Evolutionary conservation across 495 filamentous ascomycete genomes (phyloP), one percentile per base, ranked within the genome.

Genomic region (Tuber borchii): DNA sequence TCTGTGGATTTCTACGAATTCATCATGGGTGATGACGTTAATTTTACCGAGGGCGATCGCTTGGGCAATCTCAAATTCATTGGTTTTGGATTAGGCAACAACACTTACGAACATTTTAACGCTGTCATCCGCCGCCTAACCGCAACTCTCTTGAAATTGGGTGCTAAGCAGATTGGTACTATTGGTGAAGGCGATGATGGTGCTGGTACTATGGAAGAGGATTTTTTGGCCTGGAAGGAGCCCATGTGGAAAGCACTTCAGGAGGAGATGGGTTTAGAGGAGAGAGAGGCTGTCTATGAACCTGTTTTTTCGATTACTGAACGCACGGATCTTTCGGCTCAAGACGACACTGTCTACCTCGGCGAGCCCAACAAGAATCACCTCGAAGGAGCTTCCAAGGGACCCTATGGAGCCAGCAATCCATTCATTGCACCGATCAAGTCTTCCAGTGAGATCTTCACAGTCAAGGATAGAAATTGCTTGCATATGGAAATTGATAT

Each of bases 31-130:
- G 93, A 97, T 22, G 92, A 93, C 73, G 87, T 91, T 22, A 84
- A 90, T 70, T 98, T 99, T 85, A 92, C 93, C 74, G 88, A 92
- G 78, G 90, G 90, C 74, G 78, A 51, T 22, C 65, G 70, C 20
- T 89, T 99, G 26, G 88, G 86, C 44, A 93, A 93, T 76, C 87
- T 99, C 81, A 95, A 94, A 83, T 99, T 93, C 82, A 92, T 99
- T 81, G 88, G 95, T 68, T 99, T 99, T 83, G 95, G 95, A 82
- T 89, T 99, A 17, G 95, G 95, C 77, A 92, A 99, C 87, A 99
- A 99, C 86, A 99, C 95, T 40, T 99, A 99, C 80, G 95, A 99
- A 82, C 96, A 99, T 86, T 99, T 98, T 88, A 97, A 99, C 85
- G 91, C 93, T 51, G 97, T 99, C 93, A 95, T 99, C 74, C 93